Conservation (phyloP, 495 filamentous ascomycete genomes). For the Trichoderma asperelloides region DNA sequence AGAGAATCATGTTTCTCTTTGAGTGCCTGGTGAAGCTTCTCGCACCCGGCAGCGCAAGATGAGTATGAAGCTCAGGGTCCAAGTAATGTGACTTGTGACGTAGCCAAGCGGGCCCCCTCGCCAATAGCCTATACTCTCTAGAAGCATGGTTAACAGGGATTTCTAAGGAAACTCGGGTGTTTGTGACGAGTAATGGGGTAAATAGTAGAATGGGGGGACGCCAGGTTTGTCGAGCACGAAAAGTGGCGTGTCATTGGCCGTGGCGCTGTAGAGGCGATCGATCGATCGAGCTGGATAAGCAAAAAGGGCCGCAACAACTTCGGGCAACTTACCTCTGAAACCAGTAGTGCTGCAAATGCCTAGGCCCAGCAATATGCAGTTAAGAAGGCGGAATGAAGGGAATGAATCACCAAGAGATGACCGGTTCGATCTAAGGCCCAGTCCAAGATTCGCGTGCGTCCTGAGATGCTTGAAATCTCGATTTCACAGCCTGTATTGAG, state of each 20-base stretch:
- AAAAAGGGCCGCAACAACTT: slow-evolving; percentile 6
- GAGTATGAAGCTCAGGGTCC: not conserved
- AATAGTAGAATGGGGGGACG: not conserved
- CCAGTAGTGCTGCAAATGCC: not conserved
- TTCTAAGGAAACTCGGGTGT: not conserved
- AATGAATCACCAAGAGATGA: not conserved
- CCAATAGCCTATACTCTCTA: not conserved
- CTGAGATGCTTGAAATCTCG: not conserved
- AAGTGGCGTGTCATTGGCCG: slow-evolving; percentile 1
- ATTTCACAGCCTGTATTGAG: not conserved
- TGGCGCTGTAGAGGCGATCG: not conserved
- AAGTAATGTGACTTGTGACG: not conserved
- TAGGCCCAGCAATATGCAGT: not conserved
- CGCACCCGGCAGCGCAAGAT: not conserved
- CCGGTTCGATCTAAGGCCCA: not conserved
- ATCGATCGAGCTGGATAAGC: slow-evolving; percentile 5
- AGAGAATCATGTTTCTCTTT: not conserved
- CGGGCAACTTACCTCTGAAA: not conserved
- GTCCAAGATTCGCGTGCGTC: not conserved
- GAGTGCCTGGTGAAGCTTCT: not conserved
- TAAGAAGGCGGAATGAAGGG: not conserved
- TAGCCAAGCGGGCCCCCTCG: not conserved
- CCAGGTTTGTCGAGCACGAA: not conserved
- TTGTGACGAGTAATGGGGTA: not conserved
- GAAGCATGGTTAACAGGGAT: not conserved